These are phyloP conservation scores for Cotoneaster glaucophyllus DNA, from an alignment of 306 rosid genomes.

Conservation along the genomic window DNA sequence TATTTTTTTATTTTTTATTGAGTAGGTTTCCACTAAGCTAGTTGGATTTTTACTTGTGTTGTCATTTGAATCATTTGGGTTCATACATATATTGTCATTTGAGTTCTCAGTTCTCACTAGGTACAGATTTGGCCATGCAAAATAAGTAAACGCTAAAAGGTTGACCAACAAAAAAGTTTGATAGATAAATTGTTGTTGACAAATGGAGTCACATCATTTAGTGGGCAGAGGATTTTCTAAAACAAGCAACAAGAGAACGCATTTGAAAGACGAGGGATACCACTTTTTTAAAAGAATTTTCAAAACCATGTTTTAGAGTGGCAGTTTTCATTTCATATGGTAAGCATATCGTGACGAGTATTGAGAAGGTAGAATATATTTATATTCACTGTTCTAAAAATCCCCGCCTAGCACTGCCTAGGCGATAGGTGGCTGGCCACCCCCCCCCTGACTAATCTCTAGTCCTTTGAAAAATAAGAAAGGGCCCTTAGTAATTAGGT, in stretches of 20 bases:
- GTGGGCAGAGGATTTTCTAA: no score
- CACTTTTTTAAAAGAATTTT: no score
- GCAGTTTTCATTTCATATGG: not conserved
- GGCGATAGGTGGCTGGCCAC: no score
- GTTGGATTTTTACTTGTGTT: not conserved
- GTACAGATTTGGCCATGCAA: not conserved
- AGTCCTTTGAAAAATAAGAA: not conserved
- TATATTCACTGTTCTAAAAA: no score
- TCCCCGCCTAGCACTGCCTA: no score
- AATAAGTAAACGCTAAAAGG: not conserved
- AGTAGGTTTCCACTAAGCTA: constrained; percentile 1
- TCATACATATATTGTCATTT: not conserved
- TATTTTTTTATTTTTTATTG: not conserved
- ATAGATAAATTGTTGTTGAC: no score
- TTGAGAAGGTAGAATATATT: not conserved
- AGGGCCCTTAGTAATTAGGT: no score
- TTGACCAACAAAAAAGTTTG: not conserved
- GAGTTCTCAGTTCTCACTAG: not conserved
- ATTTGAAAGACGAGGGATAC: no score
- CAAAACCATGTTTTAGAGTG: no score
- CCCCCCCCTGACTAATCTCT: no score
- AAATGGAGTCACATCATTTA: no score
- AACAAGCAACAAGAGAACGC: no score
- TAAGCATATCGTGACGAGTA: not conserved
- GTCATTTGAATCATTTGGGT: not conserved